Evolutionary conservation across 1,139 yeast species (phyloP).

Genomic region (Zygosaccharomyces pseudobailii): DNA sequence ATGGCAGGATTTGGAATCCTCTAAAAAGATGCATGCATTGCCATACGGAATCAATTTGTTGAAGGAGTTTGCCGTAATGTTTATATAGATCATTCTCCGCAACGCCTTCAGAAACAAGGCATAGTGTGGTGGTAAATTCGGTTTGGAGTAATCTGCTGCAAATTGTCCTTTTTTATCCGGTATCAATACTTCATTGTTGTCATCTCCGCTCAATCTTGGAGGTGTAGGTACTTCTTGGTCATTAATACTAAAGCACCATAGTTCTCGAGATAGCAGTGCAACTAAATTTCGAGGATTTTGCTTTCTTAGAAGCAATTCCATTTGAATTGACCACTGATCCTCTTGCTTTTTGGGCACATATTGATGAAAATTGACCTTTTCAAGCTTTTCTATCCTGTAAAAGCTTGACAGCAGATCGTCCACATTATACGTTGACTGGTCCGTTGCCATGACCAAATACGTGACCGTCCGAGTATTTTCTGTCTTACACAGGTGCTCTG

Average conservation of each 20-base stretch:
- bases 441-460: slow-evolving; percentile 6
- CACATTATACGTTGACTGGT: slow-evolving; percentile 17
- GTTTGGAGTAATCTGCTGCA: slow-evolving; percentile 34
- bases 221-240: slow-evolving; percentile 32
- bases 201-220: slow-evolving; percentile 9
- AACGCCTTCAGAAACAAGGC: slow-evolving; percentile 59
- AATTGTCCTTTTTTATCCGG: slow-evolving; percentile 32
- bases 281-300: slow-evolving; percentile 49
- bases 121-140: slow-evolving; percentile 44
- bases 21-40: slow-evolving; percentile 42
- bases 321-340: slow-evolving; percentile 46
- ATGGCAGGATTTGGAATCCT: slow-evolving; percentile 17
- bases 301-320: slow-evolving; percentile 54
- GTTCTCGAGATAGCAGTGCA: slow-evolving; percentile 55
- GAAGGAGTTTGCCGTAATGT: slow-evolving; percentile 37
- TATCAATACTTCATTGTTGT: slow-evolving; percentile 6
- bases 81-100: slow-evolving; percentile 49
- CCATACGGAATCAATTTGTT: slow-evolving; percentile 49
- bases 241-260: slow-evolving; percentile 53
- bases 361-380: slow-evolving; percentile 32
- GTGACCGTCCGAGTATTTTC: background rate
- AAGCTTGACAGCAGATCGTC: slow-evolving; percentile 31
- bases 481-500: background rate
- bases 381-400: slow-evolving; percentile 28
- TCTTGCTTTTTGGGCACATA: slow-evolving; percentile 33